Percentiles rank a stretch among this genome's conserved stretches.
Evolutionary conservation across 176 grass and related monocot species (phyloP).

Genomic region (Hyparrhenia diplandra): DNA sequence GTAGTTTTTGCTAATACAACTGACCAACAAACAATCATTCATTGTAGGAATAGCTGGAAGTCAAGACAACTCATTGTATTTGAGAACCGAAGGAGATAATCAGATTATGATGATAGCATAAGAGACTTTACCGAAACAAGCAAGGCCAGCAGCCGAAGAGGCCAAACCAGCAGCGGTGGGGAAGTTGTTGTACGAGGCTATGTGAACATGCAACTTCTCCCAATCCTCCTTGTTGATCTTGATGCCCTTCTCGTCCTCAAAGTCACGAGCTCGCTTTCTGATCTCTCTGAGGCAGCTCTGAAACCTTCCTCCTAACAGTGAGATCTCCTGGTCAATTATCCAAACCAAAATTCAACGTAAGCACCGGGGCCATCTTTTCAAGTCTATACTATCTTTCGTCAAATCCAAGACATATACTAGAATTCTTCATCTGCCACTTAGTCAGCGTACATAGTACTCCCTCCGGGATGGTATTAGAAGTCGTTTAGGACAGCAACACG

Average conservation of each 20-base stretch:
- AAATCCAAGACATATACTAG: neutral
- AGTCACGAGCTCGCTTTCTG: slow-evolving; percentile 51
- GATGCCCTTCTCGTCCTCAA: slow-evolving; percentile 61
- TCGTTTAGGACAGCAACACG: no score
- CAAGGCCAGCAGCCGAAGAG: slow-evolving; percentile 90
- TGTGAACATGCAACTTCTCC: slow-evolving; percentile 74
- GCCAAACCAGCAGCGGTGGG: slow-evolving; percentile 85
- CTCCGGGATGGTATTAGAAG: no score
- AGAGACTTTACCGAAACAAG: slow-evolving; percentile 68
- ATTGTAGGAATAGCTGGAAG: neutral
- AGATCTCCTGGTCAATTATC: slow-evolving; percentile 69
- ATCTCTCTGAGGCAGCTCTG: slow-evolving; percentile 90
- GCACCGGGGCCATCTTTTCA: neutral
- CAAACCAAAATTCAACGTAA: neutral
- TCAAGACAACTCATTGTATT: neutral
- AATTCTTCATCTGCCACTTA: neutral
- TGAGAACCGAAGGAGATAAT: neutral
- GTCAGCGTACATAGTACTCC: neutral
- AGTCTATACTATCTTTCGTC: neutral
- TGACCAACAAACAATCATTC: neutral
- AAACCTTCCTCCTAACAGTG: slow-evolving; percentile 52
- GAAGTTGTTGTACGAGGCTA: slow-evolving; percentile 91
- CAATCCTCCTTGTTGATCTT: slow-evolving; percentile 79
- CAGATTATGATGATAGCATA: neutral
- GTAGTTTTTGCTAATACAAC: neutral